Conservation (phyloP, 2,329 filamentous ascomycete genomes). For the Claviceps sp. region DNA sequence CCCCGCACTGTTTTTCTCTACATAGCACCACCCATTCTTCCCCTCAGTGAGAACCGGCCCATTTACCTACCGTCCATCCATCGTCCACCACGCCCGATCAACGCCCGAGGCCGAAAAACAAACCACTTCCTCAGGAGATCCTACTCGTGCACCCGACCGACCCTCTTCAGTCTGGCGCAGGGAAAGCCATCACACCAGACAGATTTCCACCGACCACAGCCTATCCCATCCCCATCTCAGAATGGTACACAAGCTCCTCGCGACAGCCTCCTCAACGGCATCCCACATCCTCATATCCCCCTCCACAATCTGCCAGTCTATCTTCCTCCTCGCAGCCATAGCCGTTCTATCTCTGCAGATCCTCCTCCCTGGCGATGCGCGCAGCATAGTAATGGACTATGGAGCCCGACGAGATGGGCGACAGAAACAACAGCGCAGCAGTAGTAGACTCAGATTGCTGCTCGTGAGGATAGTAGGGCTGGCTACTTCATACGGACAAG, state of each 20-base stretch:
- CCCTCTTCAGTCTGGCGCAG: too few relatives aligned
- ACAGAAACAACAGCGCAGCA: neutral
- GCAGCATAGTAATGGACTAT: constrained; percentile 34
- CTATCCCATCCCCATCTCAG: too few relatives aligned
- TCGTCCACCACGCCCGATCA: too few relatives aligned
- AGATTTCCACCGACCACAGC: too few relatives aligned
- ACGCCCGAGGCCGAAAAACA: too few relatives aligned
- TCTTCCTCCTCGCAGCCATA: constrained; percentile 30
- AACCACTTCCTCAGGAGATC: too few relatives aligned
- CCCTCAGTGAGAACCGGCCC: too few relatives aligned
- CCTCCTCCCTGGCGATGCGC: constrained; percentile 31
- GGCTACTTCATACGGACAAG: constrained; percentile 29
- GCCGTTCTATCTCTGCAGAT: constrained; percentile 28
- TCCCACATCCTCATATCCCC: neutral
- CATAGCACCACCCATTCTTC: too few relatives aligned
- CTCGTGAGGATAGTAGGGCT: constrained; percentile 2
- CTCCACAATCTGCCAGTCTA: constrained; percentile 19
- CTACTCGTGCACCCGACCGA: too few relatives aligned
- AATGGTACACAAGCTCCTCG: neutral
- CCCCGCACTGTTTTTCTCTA: too few relatives aligned
- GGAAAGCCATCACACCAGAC: too few relatives aligned
- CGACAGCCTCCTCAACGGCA: neutral
- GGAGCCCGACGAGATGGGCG: constrained; percentile 28
- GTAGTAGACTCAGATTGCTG: neutral
- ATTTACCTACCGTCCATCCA: too few relatives aligned